Evolutionary conservation across 345 rosid species (phyloP).

Genomic region (Noccaea caerulescens): DNA sequence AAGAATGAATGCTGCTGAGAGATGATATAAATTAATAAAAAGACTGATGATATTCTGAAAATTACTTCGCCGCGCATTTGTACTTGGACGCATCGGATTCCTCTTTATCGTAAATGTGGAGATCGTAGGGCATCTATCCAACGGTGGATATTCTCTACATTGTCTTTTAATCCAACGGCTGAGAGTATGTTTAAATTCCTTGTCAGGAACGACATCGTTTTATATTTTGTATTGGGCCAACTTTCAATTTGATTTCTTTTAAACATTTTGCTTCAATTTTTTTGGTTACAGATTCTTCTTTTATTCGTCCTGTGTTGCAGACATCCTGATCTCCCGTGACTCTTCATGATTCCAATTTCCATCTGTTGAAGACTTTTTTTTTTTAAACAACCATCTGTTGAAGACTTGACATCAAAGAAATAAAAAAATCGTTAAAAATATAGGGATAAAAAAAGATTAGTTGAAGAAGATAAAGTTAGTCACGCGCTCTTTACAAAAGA

Average conservation of each 20-base stretch:
- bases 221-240: not conserved
- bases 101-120: conserved; percentile 5
- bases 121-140: conserved; percentile 37
- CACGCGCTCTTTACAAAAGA: conserved; percentile 18
- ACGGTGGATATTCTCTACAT: conserved; percentile 26
- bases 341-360: not conserved
- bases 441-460: not conserved
- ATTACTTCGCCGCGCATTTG: conserved; percentile 27
- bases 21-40: not conserved
- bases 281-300: not conserved
- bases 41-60: not conserved
- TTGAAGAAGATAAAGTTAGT: conserved; percentile 14
- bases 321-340: not conserved
- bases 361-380: not conserved
- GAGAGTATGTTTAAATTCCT: not conserved
- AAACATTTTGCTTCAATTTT: not conserved
- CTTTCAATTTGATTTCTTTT: not conserved
- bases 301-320: too few species aligned
- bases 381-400: not conserved
- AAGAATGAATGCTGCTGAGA: not conserved
- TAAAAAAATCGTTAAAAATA: not conserved
- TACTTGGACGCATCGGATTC: conserved; percentile 39
- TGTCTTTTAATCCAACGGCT: conserved; percentile 32
- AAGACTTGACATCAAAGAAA: not conserved
- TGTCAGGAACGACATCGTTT: not conserved